These are phyloP conservation scores for Fusarium decemcellulare DNA, from an alignment of 2,329 filamentous ascomycete genomes.

Conservation along the genomic window DNA sequence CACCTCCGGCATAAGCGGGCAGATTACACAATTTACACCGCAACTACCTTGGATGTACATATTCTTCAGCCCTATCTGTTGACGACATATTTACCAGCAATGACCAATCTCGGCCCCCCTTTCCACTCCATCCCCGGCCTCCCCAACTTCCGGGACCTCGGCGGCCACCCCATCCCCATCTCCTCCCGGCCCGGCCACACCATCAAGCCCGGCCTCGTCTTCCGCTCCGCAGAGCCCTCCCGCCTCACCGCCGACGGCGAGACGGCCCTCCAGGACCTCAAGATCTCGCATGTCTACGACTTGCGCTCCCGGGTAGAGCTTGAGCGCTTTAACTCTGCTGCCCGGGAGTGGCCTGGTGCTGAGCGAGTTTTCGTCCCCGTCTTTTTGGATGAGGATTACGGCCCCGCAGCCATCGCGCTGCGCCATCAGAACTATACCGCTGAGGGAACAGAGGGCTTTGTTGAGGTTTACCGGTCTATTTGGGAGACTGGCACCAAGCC, in stretches of 20 bases:
- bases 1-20: background rate
- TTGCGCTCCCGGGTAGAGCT: slow-evolving; percentile 75
- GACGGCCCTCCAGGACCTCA: slow-evolving; percentile 64
- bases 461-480: slow-evolving; percentile 74
- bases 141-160: slow-evolving; percentile 78
- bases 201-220: slow-evolving; percentile 71
- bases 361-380: slow-evolving; percentile 73
- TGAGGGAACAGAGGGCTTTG: slow-evolving; percentile 71
- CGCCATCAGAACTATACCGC: slow-evolving; percentile 73
- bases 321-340: slow-evolving; percentile 54
- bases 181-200: slow-evolving; percentile 66
- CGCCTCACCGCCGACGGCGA: slow-evolving; percentile 68
- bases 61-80: background rate
- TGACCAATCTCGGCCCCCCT: slow-evolving; percentile 55
- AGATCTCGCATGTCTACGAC: slow-evolving; percentile 78
- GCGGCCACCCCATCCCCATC: slow-evolving; percentile 67
- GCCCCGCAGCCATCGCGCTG: slow-evolving; percentile 73
- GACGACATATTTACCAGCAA: slow-evolving; percentile 4
- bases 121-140: slow-evolving; percentile 70
- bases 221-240: slow-evolving; percentile 78
- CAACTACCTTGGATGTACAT: background rate
- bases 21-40: background rate
- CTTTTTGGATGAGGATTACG: slow-evolving; percentile 73
- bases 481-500: slow-evolving; percentile 64
- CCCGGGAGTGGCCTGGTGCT: slow-evolving; percentile 57